Base-by-base conservation (phyloP, 129 eudicot genomes). In the Pittosporum tobira region DNA sequence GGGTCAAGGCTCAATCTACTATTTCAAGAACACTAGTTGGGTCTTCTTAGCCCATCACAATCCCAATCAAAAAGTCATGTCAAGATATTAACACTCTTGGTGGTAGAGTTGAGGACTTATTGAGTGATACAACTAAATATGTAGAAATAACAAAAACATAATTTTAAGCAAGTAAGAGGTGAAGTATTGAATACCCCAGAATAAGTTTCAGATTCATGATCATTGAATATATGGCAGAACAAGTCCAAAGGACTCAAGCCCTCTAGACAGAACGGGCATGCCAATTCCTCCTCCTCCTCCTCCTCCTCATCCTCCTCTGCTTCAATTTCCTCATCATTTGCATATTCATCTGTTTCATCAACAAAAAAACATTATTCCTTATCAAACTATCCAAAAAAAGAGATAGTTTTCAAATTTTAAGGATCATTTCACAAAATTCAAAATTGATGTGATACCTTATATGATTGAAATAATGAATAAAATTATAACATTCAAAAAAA, bases 191-290 rank as follows among this genome's bases (percentile, higher is more conserved):
- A 38, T 76, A 83, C 86, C 86, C 83, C 81, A 37, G 76, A 68
- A 59, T 76, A 76, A 30, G 73, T 79, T 64, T 79, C 81, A 62
- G 64, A 49, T 23, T 70, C 81, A 74, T 83, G 93, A 45, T 75
- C 83, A 58, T 70, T 78, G 69, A 79, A 83, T 48, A 83, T 79
- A 64, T 79, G 93, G 67, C 80, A 79, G 61, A 82, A 83, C 60
- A 79, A 73, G 1, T 83, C 93, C 25, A 83, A 62, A 16, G 80
- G 75, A 51, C 76, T 85, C 48, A 70, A 83, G 22, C 72, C 82
- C 57, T 83, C 86, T 0, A 31, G 24, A 64, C 93, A 83, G 64
- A 79, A 83, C 1, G 93, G 93, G 45, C 86, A 83, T 10, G 78
- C 83, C 61, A 83, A 63, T 63, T 79, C 93, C 68, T 70, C 67